Conservation (phyloP, 1,139 yeast genomes). For the Cylindricascospora bacillispora region DNA sequence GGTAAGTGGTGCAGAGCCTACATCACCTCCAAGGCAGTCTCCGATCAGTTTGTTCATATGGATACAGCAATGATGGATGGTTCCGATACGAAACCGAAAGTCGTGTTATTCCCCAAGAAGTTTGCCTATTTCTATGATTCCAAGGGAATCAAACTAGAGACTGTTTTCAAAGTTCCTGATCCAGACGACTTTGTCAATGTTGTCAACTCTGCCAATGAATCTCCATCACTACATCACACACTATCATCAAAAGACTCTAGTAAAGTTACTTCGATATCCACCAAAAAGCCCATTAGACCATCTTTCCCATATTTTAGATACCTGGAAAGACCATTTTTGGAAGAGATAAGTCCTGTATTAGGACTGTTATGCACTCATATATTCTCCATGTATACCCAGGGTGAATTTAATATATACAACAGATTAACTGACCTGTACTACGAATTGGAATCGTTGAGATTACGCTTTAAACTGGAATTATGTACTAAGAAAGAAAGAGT, state of each 20-base stretch:
- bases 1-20: slow-evolving; percentile 76
- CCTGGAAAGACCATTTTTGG: slow-evolving; percentile 34
- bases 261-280: slow-evolving; percentile 6
- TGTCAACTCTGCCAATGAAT: slow-evolving; percentile 7
- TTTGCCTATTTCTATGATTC: slow-evolving; percentile 30
- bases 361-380: slow-evolving; percentile 49
- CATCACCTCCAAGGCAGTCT: slow-evolving; percentile 46
- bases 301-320: slow-evolving; percentile 39
- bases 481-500: slow-evolving; percentile 48
- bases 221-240: slow-evolving; percentile 11
- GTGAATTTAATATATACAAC: slow-evolving; percentile 49
- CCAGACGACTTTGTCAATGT: slow-evolving; percentile 30
- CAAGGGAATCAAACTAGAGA: slow-evolving; percentile 18
- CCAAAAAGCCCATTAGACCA: slow-evolving; percentile 31
- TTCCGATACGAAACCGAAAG: slow-evolving; percentile 39
- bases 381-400: slow-evolving; percentile 57
- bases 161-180: slow-evolving; percentile 23
- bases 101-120: slow-evolving; percentile 51
- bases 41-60: slow-evolving; percentile 53
- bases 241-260: slow-evolving; percentile 23
- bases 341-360: slow-evolving; percentile 47
- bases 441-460: slow-evolving; percentile 51
- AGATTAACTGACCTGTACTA: slow-evolving; percentile 42
- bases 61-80: slow-evolving; percentile 31
- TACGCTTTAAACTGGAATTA: slow-evolving; percentile 43